Base-by-base conservation (phyloP, 169 alveolate genomes). In the Cryptosporidium sp. region DNA sequence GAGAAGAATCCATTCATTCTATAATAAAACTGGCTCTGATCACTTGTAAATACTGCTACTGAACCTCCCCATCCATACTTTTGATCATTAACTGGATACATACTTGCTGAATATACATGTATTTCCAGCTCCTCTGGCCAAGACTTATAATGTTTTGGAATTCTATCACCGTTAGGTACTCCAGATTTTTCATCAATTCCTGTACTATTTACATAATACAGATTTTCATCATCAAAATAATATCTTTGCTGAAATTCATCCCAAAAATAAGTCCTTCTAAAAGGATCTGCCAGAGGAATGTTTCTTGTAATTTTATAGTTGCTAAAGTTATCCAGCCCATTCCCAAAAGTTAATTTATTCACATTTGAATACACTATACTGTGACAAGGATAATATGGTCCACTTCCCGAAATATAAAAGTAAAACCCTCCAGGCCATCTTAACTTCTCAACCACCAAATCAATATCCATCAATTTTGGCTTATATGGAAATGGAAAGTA, bases 381-480 rank as follows among this genome's bases (percentile, higher is more conserved):
- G n/a, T 41, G 0, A 23, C 89, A 80, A 33, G 73, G 75, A 59
- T 80, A 80, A 80, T 62, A 80, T 7, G 89, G 89, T 10, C 89
- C 89, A 2, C 62, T 37, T 12, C 89, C 89, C 18, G 75, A 59
- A 59, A 80, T 10, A 48, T 80, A 80, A 43, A 80, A 80, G 50
- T 80, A 80, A 80, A 80, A 80, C 2, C 89, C 89, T 48, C 89
- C 89, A 23, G 89, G 89, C 89, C 89, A 80, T 41, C 73, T 58
- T 61, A 80, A 16, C 37, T 80, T 80, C 33, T 80, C 89, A 39
- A 80, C 80, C 4, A 65, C 89, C 18, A 80, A 31, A 41, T 80
- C 89, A 8, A 80, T 18, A 29, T 80, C 45, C 48, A 80, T 80
- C 18, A 10, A 6, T 29, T 61, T 26, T 43, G 89, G 89, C 2